phyloP scores from a whole-genome alignment of 768 basidiomycete species.

The Agrocybe praecox region DNA sequence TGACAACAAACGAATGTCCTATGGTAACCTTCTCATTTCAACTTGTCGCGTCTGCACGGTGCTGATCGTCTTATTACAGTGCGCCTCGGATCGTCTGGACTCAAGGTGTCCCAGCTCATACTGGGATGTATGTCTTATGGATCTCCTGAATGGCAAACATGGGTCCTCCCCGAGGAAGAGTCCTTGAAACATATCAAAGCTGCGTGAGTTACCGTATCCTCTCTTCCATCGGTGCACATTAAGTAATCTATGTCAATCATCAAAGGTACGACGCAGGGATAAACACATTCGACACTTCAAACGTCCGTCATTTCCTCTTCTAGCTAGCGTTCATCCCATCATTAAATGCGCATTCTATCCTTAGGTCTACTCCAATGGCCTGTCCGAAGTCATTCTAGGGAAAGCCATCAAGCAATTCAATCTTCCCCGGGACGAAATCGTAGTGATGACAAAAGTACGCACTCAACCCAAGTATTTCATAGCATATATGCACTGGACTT shows the following conservation, averaged over 20 bases:
- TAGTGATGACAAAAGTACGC: slow-evolving; percentile 73
- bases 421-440: slow-evolving; percentile 74
- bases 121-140: slow-evolving; percentile 68
- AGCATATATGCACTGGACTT: not conserved
- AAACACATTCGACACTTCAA: slow-evolving; percentile 62
- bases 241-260: not conserved
- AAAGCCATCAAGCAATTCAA: slow-evolving; percentile 69
- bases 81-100: slow-evolving; percentile 50
- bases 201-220: slow-evolving; percentile 32
- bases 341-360: not conserved
- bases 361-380: slow-evolving; percentile 67
- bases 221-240: not conserved
- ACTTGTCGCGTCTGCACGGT: too few species aligned
- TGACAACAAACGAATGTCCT: too few species aligned
- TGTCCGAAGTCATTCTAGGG: slow-evolving; percentile 70
- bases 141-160: slow-evolving; percentile 48
- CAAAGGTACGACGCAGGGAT: slow-evolving; percentile 61
- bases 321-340: not conserved
- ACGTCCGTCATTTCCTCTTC: slow-evolving; percentile 28
- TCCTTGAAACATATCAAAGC: slow-evolving; percentile 54
- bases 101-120: slow-evolving; percentile 66
- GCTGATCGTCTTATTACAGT: too few species aligned
- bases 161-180: slow-evolving; percentile 51
- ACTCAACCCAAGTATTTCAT: not conserved
- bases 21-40: too few species aligned